Evolutionary conservation across 2,329 filamentous ascomycete genomes (phyloP).

Genomic region (Biscogniauxia mediterranea): DNA sequence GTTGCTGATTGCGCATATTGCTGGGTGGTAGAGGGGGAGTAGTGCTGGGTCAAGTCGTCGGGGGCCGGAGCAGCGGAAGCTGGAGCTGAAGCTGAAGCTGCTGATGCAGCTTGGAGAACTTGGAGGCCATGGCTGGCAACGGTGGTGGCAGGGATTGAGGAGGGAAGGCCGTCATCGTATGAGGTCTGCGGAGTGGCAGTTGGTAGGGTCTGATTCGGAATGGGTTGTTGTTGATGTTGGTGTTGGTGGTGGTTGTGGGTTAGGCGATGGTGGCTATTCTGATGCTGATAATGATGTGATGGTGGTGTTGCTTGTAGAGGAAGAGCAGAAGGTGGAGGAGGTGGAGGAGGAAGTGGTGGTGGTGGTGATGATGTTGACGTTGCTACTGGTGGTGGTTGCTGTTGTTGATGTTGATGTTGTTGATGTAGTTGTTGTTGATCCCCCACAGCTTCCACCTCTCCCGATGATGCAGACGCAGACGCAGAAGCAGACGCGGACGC

Average conservation of each 20-base stretch:
- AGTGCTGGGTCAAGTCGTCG: constrained; percentile 16
- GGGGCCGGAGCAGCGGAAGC: constrained; percentile 18
- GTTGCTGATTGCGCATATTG: constrained; percentile 35
- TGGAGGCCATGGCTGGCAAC: constrained; percentile 33
- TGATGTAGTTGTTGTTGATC: constrained; percentile 1
- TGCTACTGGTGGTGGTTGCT: background rate
- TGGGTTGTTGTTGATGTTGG: background rate
- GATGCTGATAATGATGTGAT: too few relatives aligned
- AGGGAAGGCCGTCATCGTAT: constrained; percentile 23
- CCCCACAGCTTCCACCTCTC: too few relatives aligned
- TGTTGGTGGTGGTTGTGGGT: background rate
- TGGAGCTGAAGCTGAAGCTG: constrained; percentile 18
- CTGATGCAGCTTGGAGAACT: constrained; percentile 30
- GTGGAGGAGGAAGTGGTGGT: too few relatives aligned
- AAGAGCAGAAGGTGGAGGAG: too few relatives aligned
- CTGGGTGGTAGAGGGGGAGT: constrained; percentile 21
- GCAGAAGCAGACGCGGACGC: too few relatives aligned
- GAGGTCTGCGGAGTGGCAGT: background rate
- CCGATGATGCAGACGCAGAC: too few relatives aligned
- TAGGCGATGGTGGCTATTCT: too few relatives aligned
- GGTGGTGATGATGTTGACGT: too few relatives aligned
- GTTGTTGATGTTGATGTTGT: background rate
- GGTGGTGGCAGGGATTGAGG: constrained; percentile 18
- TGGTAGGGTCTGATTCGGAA: background rate
- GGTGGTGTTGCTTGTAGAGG: too few relatives aligned